Evolutionary conservation across 306 rosid genomes (phyloP).

Genomic region (Glycine latifolia): DNA sequence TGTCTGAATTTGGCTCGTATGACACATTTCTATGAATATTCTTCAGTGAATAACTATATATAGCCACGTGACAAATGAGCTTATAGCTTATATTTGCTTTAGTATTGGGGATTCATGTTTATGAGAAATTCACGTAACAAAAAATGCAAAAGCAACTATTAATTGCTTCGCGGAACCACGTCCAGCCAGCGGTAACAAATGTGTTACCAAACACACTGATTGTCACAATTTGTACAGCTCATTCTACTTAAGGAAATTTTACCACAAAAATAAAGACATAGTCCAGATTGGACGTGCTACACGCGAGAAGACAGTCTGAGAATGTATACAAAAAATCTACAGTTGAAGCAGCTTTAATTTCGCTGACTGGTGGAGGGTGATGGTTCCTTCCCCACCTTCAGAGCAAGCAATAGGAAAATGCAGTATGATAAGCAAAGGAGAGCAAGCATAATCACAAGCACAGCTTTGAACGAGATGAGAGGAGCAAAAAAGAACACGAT

Average conservation of each 20-base stretch:
- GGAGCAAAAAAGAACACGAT: slow-evolving; percentile 73
- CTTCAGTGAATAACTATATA: background rate
- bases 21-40: background rate
- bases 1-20: background rate
- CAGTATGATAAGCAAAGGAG: slow-evolving; percentile 54
- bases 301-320: background rate
- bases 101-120: background rate
- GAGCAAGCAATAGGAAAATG: slow-evolving; percentile 63
- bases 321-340: background rate
- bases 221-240: background rate
- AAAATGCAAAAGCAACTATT: background rate
- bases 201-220: slow-evolving; percentile 12
- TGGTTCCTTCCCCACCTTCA: slow-evolving; percentile 51
- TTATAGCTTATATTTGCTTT: too few species aligned
- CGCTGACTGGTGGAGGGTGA: slow-evolving; percentile 52
- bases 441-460: slow-evolving; percentile 65
- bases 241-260: slow-evolving; percentile 38
- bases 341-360: slow-evolving; percentile 40
- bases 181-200: slow-evolving; percentile 16
- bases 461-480: slow-evolving; percentile 66
- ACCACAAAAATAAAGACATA: background rate
- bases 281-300: slow-evolving; percentile 6
- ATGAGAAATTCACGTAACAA: background rate
- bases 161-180: background rate
- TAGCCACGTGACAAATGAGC: background rate